Evolutionary conservation across 2,329 filamentous ascomycete species (phyloP).

Genomic region (Botrytis aclada): DNA sequence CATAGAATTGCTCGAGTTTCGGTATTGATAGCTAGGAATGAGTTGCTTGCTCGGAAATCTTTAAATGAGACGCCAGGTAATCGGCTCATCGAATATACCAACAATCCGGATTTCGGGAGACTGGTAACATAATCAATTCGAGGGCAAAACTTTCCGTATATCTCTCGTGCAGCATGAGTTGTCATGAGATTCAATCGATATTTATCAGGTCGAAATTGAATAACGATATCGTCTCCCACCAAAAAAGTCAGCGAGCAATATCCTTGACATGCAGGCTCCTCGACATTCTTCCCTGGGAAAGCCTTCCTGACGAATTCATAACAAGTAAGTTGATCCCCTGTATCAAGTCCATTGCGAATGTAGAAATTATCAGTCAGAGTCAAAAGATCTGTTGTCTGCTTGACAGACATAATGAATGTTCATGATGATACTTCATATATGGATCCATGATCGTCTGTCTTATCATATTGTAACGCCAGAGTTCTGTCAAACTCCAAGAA

Average conservation of each 20-base stretch:
- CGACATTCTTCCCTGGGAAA: constrained; percentile 38
- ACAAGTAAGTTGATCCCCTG: constrained; percentile 28
- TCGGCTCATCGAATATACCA: constrained; percentile 44
- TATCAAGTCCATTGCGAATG: constrained; percentile 28
- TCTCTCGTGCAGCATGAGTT: constrained; percentile 39
- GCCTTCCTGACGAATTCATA: constrained; percentile 38
- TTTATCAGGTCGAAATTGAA: constrained; percentile 49
- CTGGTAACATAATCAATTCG: constrained; percentile 41
- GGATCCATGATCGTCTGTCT: neutral
- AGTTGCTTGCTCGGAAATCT: constrained; percentile 37
- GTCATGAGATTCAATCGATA: constrained; percentile 44
- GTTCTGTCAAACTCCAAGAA: neutral
- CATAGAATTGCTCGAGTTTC: constrained; percentile 39
- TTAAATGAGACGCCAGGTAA: constrained; percentile 41
- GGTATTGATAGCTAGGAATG: neutral
- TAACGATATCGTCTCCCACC: constrained; percentile 40
- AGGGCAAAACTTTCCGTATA: constrained; percentile 46
- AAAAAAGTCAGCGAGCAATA: constrained; percentile 52
- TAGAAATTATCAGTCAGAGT: constrained; percentile 31
- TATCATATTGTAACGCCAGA: neutral
- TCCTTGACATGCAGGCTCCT: constrained; percentile 44
- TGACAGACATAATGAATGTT: constrained; percentile 10
- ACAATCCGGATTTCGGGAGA: constrained; percentile 33
- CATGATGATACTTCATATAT: constrained; percentile 13
- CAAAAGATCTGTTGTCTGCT: neutral